Conservation (phyloP, 257 asterid genomes). For the Gentiana dahurica region DNA sequence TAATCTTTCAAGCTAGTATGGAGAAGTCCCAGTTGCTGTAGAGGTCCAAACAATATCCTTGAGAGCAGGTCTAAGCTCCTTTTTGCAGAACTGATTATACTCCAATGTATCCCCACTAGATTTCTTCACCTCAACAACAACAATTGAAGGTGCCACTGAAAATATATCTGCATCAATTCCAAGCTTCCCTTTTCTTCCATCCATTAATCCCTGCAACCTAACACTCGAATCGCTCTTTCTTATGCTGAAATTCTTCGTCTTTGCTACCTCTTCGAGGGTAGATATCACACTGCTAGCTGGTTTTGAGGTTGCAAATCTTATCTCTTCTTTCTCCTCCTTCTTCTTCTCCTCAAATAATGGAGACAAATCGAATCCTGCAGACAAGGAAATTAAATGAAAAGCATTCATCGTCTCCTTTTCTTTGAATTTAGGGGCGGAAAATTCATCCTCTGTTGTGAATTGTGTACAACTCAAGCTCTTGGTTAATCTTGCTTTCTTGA, state of each 20-base stretch:
- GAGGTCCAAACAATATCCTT: conserved; percentile 43
- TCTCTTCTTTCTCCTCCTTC: conserved; percentile 27
- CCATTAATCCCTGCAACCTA: conserved; percentile 29
- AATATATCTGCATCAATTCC: conserved; percentile 42
- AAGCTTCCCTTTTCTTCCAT: conserved; percentile 44
- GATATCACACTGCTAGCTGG: conserved; percentile 40
- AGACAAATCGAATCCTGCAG: conserved; percentile 42
- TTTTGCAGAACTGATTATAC: conserved; percentile 41
- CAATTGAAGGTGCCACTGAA: conserved; percentile 30
- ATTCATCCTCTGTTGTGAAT: conserved; percentile 21
- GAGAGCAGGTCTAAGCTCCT: conserved; percentile 42
- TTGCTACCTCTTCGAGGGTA: conserved; percentile 37
- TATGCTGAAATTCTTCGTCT: conserved; percentile 28
- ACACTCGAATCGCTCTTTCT: conserved; percentile 34
- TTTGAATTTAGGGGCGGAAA: conserved; percentile 4
- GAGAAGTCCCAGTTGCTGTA: conserved; percentile 18
- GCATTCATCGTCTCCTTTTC: conserved; percentile 36
- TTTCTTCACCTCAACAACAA: conserved; percentile 44
- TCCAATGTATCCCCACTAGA: conserved; percentile 46
- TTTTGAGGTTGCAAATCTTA: conserved; percentile 32
- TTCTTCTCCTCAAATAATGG: conserved; percentile 43
- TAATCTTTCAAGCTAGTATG: conserved; percentile 12
- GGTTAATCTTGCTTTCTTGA: conserved; percentile 27
- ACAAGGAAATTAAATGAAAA: conserved; percentile 44
- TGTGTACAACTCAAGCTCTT: conserved; percentile 12